Base-by-base conservation (phyloP, 163 green algal genomes). In the Scenedesmus sp. region DNA sequence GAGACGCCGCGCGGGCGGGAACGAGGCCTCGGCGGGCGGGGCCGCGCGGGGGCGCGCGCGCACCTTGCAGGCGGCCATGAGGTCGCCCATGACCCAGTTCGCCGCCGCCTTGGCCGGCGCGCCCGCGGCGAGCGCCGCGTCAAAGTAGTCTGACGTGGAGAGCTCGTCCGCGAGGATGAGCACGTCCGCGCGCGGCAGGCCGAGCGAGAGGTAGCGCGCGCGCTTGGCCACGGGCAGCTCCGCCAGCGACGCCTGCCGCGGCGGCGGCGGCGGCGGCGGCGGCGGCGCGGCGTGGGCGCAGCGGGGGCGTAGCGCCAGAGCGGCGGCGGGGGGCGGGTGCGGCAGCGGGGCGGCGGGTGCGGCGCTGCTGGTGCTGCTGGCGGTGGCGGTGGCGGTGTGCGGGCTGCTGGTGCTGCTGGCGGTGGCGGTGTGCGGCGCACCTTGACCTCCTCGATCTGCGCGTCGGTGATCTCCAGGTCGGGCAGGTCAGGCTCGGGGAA, bases 51-150 rank as follows among this genome's bases (percentile, higher is more conserved):
- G 17, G 6, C 14, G 9, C n/a, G 3, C 34, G n/a, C 63, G 11
- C 39, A 85, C 92, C 82, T 98, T 98, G 86, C 91, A 93, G 63
- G 89, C 85, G 0, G 89, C 92, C 86, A 92, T 93, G 60, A 99
- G 85, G 86, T 99, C 96, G 6, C 94, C 94, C 84, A 97, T 93
- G 36, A 99, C 90, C 96, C 96, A 99, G 88, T 99, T 98, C 48
- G 94, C 89, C 10, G 91, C 92, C 26, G 84, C 84, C 87, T 98
- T 98, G 22, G 92, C 53, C 5, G 87, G 56, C 24, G 89, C 89
- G 2, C 92, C 92, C 15, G 84, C 86, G n/a, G 73, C 85, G 75
- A 98, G 70, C n/a, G 92, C 88, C 2, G 82, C 88, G 60, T 97
- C 91, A 85, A 96, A 97, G 74, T 95, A 96, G 6, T 71, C 39